Percentiles rank a stretch among this genome's conserved stretches.
These are phyloP conservation scores for Phlyctochytrium bullatum DNA, from an alignment of 192 early-diverging fungal species.

Conservation along the genomic window DNA sequence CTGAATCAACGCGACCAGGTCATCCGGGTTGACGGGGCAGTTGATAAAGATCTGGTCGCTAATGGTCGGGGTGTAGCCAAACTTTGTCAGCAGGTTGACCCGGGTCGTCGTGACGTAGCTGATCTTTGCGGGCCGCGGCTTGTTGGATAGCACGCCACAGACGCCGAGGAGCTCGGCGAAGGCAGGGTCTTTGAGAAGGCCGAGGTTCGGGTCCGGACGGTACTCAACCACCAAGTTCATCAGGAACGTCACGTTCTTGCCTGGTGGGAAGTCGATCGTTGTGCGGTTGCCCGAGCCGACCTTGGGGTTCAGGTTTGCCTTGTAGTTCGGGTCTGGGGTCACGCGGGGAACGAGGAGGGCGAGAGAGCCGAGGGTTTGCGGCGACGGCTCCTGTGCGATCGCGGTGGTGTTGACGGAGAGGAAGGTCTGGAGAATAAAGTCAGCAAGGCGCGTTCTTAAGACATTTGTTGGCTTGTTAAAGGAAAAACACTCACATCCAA, in stretches of 20 bases:
- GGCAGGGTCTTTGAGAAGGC: conserved; percentile 30
- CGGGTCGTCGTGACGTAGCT: conserved; percentile 22
- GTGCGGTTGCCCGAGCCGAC: conserved; percentile 17
- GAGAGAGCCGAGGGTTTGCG: background rate
- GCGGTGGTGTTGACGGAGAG: conserved; percentile 10
- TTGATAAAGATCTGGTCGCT: background rate
- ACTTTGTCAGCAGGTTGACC: conserved; percentile 15
- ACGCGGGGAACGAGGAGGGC: background rate
- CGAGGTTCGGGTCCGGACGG: conserved; percentile 17
- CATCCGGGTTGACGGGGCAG: background rate
- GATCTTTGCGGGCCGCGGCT: conserved; percentile 20
- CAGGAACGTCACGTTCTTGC: conserved; percentile 17
- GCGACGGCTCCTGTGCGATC: background rate
- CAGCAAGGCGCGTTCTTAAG: background rate
- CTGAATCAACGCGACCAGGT: background rate
- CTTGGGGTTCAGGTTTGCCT: background rate
- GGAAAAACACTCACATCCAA: conserved; percentile 15
- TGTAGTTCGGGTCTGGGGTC: conserved; percentile 5
- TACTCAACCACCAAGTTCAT: conserved; percentile 31
- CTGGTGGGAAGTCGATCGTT: conserved; percentile 22
- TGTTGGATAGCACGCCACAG: conserved; percentile 24
- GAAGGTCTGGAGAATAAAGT: conserved; percentile 20
- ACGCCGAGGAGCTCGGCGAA: conserved; percentile 27
- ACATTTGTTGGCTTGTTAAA: conserved; percentile 3
- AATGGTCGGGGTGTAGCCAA: conserved; percentile 23